phyloP scores from a whole-genome alignment of 2,329 filamentous ascomycete species.

The Chaetomiaceae sp. region DNA sequence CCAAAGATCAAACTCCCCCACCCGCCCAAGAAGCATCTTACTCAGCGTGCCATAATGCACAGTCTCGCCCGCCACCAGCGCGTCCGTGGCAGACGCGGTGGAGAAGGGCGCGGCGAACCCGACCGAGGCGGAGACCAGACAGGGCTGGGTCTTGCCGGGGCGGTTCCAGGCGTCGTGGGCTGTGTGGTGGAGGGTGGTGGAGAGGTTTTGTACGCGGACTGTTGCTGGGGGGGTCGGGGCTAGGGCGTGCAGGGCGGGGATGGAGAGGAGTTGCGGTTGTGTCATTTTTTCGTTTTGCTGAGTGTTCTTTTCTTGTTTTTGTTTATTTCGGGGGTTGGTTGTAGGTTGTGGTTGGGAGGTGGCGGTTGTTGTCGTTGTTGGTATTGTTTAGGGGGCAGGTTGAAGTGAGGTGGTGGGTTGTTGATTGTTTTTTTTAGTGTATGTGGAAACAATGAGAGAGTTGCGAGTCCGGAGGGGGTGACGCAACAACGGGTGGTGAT shows the following conservation, averaged over 20 bases:
- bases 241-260: conserved; percentile 35
- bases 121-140: conserved; percentile 56
- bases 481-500: too few relatives aligned
- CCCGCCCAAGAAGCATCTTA: conserved; percentile 54
- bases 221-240: conserved; percentile 45
- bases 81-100: conserved; percentile 54
- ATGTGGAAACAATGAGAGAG: too few relatives aligned
- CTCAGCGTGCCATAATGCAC: conserved; percentile 70
- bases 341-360: not conserved
- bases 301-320: not conserved
- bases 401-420: too few relatives aligned
- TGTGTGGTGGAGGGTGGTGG: conserved; percentile 46
- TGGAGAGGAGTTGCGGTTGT: conserved; percentile 30
- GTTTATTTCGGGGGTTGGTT: not conserved
- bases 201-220: conserved; percentile 59
- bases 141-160: conserved; percentile 53
- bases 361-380: too few relatives aligned
- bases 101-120: conserved; percentile 52
- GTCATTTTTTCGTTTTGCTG: not conserved
- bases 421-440: too few relatives aligned
- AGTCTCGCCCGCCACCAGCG: conserved; percentile 60
- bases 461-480: too few relatives aligned
- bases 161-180: conserved; percentile 67
- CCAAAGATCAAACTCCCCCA: conserved; percentile 30
- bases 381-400: too few relatives aligned